Conservation (phyloP, 2,329 filamentous ascomycete genomes). For the Ceratocystis huliohia region DNA sequence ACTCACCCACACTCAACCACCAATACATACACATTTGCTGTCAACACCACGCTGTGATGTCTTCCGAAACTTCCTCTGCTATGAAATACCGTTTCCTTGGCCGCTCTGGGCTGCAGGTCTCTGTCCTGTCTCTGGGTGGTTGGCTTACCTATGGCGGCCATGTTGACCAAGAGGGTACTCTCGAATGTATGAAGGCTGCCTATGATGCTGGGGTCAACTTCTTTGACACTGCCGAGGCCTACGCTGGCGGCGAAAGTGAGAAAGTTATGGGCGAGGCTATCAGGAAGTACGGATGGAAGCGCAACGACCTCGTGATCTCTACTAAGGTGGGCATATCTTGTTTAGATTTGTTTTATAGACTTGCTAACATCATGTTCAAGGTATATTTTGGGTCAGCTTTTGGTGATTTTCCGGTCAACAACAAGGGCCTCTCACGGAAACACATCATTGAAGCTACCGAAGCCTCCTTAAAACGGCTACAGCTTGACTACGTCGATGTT, state of each 20-base stretch:
- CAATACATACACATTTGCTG: no score
- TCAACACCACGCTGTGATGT: slow-evolving; percentile 1
- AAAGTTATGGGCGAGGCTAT: slow-evolving; percentile 50
- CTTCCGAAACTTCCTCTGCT: slow-evolving; percentile 26
- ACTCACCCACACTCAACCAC: neutral
- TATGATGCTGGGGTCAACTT: slow-evolving; percentile 50
- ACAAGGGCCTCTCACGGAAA: slow-evolving; percentile 54
- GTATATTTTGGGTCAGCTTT: slow-evolving; percentile 51
- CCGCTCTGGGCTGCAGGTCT: slow-evolving; percentile 60
- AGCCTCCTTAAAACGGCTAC: slow-evolving; percentile 45
- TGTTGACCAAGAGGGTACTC: slow-evolving; percentile 41
- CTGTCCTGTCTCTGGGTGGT: slow-evolving; percentile 56
- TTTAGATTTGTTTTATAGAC: neutral
- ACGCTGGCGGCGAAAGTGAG: slow-evolving; percentile 48
- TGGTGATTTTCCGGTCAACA: slow-evolving; percentile 52
- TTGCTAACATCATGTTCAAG: neutral
- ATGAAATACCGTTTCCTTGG: slow-evolving; percentile 65
- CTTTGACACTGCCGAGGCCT: slow-evolving; percentile 50
- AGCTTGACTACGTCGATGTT: slow-evolving; percentile 51
- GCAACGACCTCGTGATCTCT: slow-evolving; percentile 48
- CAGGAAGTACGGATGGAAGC: slow-evolving; percentile 47
- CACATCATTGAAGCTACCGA: slow-evolving; percentile 56
- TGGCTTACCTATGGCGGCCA: slow-evolving; percentile 67
- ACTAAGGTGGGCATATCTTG: slow-evolving; percentile 35
- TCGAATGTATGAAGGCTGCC: slow-evolving; percentile 48